Evolutionary conservation across 1,139 yeast genomes (phyloP), one percentile per base, ranked within the genome.

Genomic region (Yamadazyma triangularis): DNA sequence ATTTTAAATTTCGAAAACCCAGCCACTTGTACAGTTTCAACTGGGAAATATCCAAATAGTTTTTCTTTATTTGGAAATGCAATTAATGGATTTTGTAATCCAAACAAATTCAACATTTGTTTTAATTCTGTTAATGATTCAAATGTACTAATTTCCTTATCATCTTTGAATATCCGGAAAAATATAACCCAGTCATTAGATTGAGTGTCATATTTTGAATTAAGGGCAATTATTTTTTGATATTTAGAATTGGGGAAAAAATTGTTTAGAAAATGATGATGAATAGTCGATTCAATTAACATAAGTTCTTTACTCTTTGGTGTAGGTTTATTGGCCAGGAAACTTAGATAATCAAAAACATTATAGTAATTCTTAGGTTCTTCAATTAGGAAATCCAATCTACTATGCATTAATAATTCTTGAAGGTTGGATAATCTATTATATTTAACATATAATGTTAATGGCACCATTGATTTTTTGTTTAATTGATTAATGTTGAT

Each of bases 371-470:
- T 57, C 25, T 47, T 57, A 4, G 52, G 48, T 41, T 77, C 83
- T 32, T 63, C 65, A 32, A 54, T 58, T 14, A 56, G 40, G 14
- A 79, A 56, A 11, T 72, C 59, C 8, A 78, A 48, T 29, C 78
- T 46, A 1, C 53, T 41, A 43, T 77, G 81, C 3, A 47, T 33
- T 3, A 80, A 37, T 0, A 82, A 50, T 3, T 58, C 60, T 23
- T 56, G 48, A 13, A 87, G 61, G 37, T 84, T 83, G 2, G 75
- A 79, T 1, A 70, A 33, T 27, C 94, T 64, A 39, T 79, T 79
- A 53, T 79, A 87, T 47, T 83, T 82, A 29, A 84, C 76, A 47
- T 75, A 82, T 4, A 77, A 64, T 70, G 80, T 77, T 34, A 87
- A 51, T 0, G 96, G 95, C 0, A 91, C 74, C 43, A 79, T 60